phyloP scores from a whole-genome alignment of 2,329 filamentous ascomycete species.

The Rhinocladiella similis region DNA sequence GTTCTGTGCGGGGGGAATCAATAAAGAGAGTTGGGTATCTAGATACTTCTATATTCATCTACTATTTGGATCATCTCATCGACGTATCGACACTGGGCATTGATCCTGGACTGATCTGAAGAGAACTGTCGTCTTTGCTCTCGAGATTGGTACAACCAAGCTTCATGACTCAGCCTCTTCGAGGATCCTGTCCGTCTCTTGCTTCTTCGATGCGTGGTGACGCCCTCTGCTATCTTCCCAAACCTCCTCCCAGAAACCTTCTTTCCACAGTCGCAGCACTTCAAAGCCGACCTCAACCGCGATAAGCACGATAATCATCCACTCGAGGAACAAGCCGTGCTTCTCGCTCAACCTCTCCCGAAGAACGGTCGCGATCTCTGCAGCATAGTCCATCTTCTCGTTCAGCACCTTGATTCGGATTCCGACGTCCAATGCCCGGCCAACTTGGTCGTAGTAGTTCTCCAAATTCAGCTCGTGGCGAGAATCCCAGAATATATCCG shows the following conservation, averaged over 20 bases:
- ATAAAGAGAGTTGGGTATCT: too few relatives aligned
- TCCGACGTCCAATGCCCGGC: slow-evolving; percentile 83
- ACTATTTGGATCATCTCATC: too few relatives aligned
- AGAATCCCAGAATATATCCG: slow-evolving; percentile 96
- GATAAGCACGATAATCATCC: slow-evolving; percentile 94
- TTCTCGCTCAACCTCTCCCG: slow-evolving; percentile 87
- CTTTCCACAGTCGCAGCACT: slow-evolving; percentile 70
- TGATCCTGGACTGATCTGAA: too few relatives aligned
- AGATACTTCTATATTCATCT: too few relatives aligned
- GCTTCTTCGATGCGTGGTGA: too few relatives aligned
- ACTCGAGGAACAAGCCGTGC: slow-evolving; percentile 83
- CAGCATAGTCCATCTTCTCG: slow-evolving; percentile 96
- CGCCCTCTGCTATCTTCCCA: slow-evolving; percentile 10
- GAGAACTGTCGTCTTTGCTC: too few relatives aligned
- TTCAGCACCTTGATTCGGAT: slow-evolving; percentile 89
- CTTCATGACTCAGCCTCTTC: neutral
- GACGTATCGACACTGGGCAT: too few relatives aligned
- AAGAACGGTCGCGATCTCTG: slow-evolving; percentile 88
- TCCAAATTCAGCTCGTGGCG: slow-evolving; percentile 86
- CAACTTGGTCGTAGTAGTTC: slow-evolving; percentile 92
- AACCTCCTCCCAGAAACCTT: slow-evolving; percentile 43
- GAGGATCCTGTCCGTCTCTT: neutral
- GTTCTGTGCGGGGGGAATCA: neutral
- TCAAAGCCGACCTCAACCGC: slow-evolving; percentile 90
- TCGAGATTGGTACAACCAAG: too few relatives aligned